Conservation (phyloP, 441 rosid genomes). For the Croton laevigatus region DNA sequence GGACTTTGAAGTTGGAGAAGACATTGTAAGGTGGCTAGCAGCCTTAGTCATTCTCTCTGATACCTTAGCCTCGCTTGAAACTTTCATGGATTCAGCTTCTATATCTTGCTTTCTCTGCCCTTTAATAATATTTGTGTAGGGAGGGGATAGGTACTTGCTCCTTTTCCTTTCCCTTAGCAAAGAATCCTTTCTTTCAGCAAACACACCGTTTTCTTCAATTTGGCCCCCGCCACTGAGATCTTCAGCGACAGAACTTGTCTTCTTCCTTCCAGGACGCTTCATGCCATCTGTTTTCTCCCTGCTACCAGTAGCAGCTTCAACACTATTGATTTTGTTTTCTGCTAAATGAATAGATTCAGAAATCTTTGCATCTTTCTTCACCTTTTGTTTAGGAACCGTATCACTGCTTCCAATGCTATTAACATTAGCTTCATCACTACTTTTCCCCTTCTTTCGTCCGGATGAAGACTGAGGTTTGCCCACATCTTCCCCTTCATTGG, state of each 20-base stretch:
- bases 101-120: slow-evolving; percentile 37
- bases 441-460: slow-evolving; percentile 23
- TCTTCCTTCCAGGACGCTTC: slow-evolving; percentile 27
- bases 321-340: slow-evolving; percentile 18
- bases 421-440: slow-evolving; percentile 18
- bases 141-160: slow-evolving; percentile 84
- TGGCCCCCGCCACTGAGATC: slow-evolving; percentile 19
- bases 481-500: slow-evolving; percentile 9
- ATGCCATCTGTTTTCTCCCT: slow-evolving; percentile 13
- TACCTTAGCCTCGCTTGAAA: slow-evolving; percentile 27
- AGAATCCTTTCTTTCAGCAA: slow-evolving; percentile 26
- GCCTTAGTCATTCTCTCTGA: slow-evolving; percentile 32
- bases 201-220: slow-evolving; percentile 18
- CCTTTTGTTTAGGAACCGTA: slow-evolving; percentile 19
- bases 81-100: slow-evolving; percentile 40
- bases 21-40: neutral
- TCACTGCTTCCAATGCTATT: slow-evolving; percentile 11
- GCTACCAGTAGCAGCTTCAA: slow-evolving; percentile 22
- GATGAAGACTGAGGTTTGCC: slow-evolving; percentile 19
- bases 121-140: slow-evolving; percentile 45
- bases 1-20: neutral
- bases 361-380: slow-evolving; percentile 26
- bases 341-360: slow-evolving; percentile 25
- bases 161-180: slow-evolving; percentile 70
- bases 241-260: slow-evolving; percentile 18